phyloP scores from a whole-genome alignment of 1,139 yeast species.

The Suhomyces bribrorum region DNA sequence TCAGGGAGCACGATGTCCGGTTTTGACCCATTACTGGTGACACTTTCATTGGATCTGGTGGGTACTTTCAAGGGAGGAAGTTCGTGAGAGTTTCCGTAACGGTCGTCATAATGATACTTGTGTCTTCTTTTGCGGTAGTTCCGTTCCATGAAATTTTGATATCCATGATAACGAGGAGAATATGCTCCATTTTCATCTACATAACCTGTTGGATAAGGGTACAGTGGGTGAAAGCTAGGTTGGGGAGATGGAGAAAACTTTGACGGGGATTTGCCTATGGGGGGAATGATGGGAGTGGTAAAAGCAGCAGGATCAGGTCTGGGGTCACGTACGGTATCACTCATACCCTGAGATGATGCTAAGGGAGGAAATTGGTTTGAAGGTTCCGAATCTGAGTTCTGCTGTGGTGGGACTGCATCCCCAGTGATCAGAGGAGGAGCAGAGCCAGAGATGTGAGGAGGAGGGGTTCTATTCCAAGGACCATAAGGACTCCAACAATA shows the following conservation, averaged over 20 bases:
- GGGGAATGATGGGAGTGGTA: background rate
- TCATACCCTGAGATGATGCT: constrained; percentile 8
- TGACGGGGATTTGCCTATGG: background rate
- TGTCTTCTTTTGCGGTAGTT: background rate
- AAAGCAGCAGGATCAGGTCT: constrained; percentile 2
- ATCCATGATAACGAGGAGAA: background rate
- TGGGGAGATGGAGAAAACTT: background rate
- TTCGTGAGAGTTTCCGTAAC: background rate
- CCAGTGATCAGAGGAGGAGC: background rate
- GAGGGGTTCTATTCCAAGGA: constrained; percentile 1
- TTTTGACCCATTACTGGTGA: background rate
- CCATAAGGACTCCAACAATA: constrained; percentile 2
- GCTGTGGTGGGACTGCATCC: background rate
- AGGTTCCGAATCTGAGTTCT: background rate
- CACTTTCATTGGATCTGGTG: background rate
- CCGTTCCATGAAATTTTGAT: background rate
- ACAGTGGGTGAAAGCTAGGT: background rate
- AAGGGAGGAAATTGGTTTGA: constrained; percentile 6
- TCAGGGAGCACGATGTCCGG: background rate
- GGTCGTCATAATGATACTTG: background rate
- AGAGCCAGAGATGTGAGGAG: constrained; percentile 1
- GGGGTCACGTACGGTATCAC: too few species aligned
- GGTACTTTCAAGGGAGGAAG: background rate
- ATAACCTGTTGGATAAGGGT: background rate
- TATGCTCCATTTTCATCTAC: background rate